Evolutionary conservation across 108 stramenopile species (phyloP).

Genomic region (Skeletonema grethae): DNA sequence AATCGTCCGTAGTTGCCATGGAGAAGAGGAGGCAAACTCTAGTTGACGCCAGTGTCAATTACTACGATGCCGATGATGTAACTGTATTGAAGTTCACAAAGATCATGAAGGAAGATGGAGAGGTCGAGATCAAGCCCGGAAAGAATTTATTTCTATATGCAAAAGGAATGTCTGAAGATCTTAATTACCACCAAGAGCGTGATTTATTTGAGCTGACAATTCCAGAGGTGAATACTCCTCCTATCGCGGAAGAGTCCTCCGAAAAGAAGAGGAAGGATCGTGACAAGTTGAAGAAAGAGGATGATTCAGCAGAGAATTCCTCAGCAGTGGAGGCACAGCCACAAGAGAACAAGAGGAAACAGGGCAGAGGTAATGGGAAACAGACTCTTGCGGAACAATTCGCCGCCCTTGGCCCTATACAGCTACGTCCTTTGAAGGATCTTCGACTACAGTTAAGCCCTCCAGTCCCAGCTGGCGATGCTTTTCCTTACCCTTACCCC

Average conservation of each 20-base stretch:
- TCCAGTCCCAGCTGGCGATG: neutral
- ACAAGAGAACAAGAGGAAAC: neutral
- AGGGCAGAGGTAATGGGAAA: neutral
- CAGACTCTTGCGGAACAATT: neutral
- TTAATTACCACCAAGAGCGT: conserved; percentile 2
- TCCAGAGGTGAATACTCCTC: neutral
- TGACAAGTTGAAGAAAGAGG: neutral
- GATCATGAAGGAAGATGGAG: neutral
- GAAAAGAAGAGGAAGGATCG: neutral
- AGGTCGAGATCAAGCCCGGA: neutral
- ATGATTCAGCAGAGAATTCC: neutral
- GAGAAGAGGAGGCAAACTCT: neutral
- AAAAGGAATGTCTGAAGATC: neutral
- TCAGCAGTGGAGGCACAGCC: neutral
- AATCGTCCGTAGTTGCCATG: neutral
- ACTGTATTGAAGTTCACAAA: conserved; percentile 6
- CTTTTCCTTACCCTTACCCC: neutral
- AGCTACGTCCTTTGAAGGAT: neutral
- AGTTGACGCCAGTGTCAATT: neutral
- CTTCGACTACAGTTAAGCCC: neutral
- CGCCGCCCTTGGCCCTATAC: neutral
- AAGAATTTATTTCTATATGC: neutral
- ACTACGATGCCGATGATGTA: neutral
- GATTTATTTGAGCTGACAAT: neutral
- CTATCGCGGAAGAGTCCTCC: neutral